Base-by-base conservation (phyloP, 257 asterid species). In the Lycium ferocissimum region DNA sequence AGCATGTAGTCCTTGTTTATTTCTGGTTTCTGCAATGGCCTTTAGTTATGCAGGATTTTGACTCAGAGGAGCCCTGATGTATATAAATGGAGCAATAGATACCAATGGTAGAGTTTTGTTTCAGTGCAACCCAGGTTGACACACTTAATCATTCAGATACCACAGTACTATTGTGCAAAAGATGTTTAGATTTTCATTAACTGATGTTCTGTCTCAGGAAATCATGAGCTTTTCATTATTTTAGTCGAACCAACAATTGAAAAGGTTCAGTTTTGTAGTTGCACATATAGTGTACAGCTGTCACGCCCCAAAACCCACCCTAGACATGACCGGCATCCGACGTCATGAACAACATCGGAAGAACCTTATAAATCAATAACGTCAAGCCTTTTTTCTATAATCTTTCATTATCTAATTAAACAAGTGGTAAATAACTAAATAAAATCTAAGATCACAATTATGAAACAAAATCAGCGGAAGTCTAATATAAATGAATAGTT, bases 251-350 rank as follows among this genome's bases (percentile, higher is more conserved):
- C 43, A 75, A 75, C 49, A 49, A n/a, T 47, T 20, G 43, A 49
- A 20, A 12, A 75, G 81, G 62, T 75, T 75, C 81, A 75, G 43
- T 75, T 75, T 73, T 49, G 61, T 75, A 47, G 58, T 22, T 73
- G 80, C 58, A 73, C 56, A 51, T 73, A 20, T 45, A n/a, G 38
- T 45, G 59, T 73, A 45, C 40, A 73, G n/a, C n/a, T n/a, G n/a
- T n/a, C n/a, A n/a, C n/a, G n/a, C n/a, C n/a, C n/a, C n/a, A n/a
- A n/a, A n/a, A n/a, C n/a, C n/a, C n/a, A n/a, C n/a, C n/a, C n/a
- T n/a, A n/a, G n/a, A n/a, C n/a, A n/a, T n/a, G n/a, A n/a, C n/a
- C n/a, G n/a, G n/a, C n/a, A n/a, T n/a, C n/a, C n/a, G n/a, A n/a
- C n/a, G n/a, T n/a, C n/a, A n/a, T n/a, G n/a, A n/a, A n/a, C n/a